phyloP scores from a whole-genome alignment of 208 protist species.

The Trichomonas vaginalis region DNA sequence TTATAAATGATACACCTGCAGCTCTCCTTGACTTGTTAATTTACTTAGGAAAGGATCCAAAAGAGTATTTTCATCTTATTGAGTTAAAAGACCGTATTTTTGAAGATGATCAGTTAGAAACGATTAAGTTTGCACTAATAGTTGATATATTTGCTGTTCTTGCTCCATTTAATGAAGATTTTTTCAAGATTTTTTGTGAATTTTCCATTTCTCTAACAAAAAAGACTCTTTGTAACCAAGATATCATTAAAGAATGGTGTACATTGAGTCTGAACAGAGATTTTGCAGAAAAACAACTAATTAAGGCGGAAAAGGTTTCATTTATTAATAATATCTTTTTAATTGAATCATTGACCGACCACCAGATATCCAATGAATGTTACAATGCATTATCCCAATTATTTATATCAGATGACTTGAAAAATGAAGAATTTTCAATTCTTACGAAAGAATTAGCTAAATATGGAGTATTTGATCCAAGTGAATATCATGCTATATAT shows the following conservation, averaged over 20 bases:
- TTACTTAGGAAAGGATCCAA: not conserved
- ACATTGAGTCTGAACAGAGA: not conserved
- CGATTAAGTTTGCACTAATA: not conserved
- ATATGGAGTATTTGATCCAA: too few species aligned
- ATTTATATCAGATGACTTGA: too few species aligned
- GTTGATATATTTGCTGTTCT: not conserved
- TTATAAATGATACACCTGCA: not conserved
- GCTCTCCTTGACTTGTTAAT: not conserved
- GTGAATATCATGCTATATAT: too few species aligned
- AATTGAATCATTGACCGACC: not conserved
- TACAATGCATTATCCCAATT: too few species aligned
- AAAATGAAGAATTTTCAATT: too few species aligned
- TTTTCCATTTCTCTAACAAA: not conserved
- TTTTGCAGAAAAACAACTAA: not conserved
- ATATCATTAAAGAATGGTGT: not conserved
- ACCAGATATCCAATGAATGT: too few species aligned
- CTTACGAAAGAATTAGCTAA: too few species aligned
- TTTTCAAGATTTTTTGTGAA: not conserved
- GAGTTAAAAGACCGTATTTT: not conserved
- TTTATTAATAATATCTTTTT: not conserved
- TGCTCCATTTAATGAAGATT: not conserved
- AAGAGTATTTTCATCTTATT: not conserved
- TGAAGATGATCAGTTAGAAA: not conserved
- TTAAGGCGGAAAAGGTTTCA: not conserved
- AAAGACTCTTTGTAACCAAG: not conserved